A percentile compares a stretch with the other conserved stretches of the same genome.
Conservation (phyloP, 2,329 filamentous ascomycete genomes). For the Exophiala spinifera region DNA sequence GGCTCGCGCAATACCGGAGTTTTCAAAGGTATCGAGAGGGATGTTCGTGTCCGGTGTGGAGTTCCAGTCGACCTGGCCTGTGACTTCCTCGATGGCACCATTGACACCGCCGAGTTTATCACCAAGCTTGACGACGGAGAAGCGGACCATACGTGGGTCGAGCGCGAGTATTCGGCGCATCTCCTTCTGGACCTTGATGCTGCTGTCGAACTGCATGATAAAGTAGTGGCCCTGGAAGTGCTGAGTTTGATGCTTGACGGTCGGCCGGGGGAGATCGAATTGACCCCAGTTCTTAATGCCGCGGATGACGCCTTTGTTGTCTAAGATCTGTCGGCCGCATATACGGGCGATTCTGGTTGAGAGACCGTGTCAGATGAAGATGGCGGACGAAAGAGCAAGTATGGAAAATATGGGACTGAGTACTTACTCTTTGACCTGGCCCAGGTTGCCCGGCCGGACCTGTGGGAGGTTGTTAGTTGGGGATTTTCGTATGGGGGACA, state of each 20-base stretch:
- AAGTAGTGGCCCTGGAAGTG: conserved; percentile 93
- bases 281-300: conserved; percentile 94
- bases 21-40: not conserved
- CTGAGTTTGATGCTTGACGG: conserved; percentile 75
- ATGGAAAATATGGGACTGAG: conserved; percentile 18
- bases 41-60: not conserved
- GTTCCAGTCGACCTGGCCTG: conserved; percentile 55
- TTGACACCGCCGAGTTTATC: conserved; percentile 61
- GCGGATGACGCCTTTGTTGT: conserved; percentile 70
- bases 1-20: not conserved
- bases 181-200: conserved; percentile 67
- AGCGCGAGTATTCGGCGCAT: conserved; percentile 73
- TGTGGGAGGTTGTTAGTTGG: conserved; percentile 40
- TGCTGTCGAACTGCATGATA: conserved; percentile 91
- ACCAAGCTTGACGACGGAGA: conserved; percentile 83
- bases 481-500: too few relatives aligned
- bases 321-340: conserved; percentile 18
- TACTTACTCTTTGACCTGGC: conserved; percentile 90
- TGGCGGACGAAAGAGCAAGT: conserved; percentile 4
- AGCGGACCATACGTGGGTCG: conserved; percentile 87
- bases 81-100: conserved; percentile 58
- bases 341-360: conserved; percentile 20
- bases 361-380: not conserved
- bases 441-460: conserved; percentile 87
- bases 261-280: conserved; percentile 77